Percentiles rank a stretch among this genome's conserved stretches.
Conservation (phyloP, 2,329 filamentous ascomycete species). For the Pyrenochaeta sp. region DNA sequence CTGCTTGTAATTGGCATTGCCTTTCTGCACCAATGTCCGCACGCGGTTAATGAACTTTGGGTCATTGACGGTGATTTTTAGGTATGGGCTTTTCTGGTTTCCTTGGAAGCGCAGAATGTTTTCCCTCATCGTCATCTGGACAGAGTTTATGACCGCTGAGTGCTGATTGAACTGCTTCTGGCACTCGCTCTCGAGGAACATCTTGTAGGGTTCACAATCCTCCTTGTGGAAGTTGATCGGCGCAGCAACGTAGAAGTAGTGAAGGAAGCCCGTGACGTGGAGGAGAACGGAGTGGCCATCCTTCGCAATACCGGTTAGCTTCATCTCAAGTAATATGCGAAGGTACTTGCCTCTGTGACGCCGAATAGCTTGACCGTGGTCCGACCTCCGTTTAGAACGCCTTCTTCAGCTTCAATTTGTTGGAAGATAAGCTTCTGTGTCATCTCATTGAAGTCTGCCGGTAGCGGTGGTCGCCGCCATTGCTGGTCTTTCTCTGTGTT, state of each 20-base stretch:
- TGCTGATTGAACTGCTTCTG: conserved; percentile 64
- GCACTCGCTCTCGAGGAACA: conserved; percentile 80
- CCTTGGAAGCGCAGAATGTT: conserved; percentile 95
- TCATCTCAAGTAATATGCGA: neutral
- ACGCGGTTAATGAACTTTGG: conserved; percentile 83
- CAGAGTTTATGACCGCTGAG: conserved; percentile 77
- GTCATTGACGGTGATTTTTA: conserved; percentile 92
- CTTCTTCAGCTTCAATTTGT: conserved; percentile 94
- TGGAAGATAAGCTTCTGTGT: conserved; percentile 85
- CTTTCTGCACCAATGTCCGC: conserved; percentile 76
- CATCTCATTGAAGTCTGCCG: conserved; percentile 65
- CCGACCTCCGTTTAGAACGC: conserved; percentile 77
- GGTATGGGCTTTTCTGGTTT: conserved; percentile 87
- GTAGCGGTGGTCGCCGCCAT: conserved; percentile 76
- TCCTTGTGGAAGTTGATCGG: conserved; percentile 80
- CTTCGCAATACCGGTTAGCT: conserved; percentile 44
- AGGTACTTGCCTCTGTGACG: conserved; percentile 73
- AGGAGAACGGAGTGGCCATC: conserved; percentile 89
- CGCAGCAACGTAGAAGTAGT: conserved; percentile 94
- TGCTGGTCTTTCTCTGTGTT: conserved; percentile 94
- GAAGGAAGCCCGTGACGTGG: conserved; percentile 93
- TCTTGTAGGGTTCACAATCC: conserved; percentile 80
- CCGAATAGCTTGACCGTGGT: conserved; percentile 91
- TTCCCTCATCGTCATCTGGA: conserved; percentile 83
- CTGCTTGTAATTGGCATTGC: conserved; percentile 85